A percentile compares a stretch with the other conserved stretches of the same genome.
phyloP scores from a whole-genome alignment of 768 basidiomycete species.

The Clavulina sp. region DNA sequence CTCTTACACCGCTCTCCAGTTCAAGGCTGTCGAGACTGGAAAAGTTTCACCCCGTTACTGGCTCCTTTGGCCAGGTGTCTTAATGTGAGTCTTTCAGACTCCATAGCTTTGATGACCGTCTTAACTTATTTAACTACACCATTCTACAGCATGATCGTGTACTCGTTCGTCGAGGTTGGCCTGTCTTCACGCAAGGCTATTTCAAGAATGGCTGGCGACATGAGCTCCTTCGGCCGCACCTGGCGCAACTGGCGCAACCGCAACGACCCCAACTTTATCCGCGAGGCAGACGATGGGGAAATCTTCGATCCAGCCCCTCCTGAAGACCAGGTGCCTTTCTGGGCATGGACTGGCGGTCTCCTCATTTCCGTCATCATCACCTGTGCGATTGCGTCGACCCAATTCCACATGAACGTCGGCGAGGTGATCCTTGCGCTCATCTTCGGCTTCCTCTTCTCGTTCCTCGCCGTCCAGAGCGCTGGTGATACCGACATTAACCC shows the following conservation, averaged over 20 bases:
- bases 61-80: slow-evolving; percentile 45
- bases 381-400: slow-evolving; percentile 8
- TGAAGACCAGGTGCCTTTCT: slow-evolving; percentile 36
- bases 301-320: slow-evolving; percentile 30
- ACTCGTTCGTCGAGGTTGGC: slow-evolving; percentile 30
- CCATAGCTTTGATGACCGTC: not conserved
- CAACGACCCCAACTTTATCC: slow-evolving; percentile 10
- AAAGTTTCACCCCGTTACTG: slow-evolving; percentile 40
- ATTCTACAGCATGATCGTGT: not conserved
- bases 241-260: not conserved
- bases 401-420: slow-evolving; percentile 18
- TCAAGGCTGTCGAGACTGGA: slow-evolving; percentile 29
- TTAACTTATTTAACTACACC: not conserved
- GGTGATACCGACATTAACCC: slow-evolving; percentile 48
- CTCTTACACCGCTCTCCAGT: slow-evolving; percentile 29
- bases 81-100: slow-evolving; percentile 18
- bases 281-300: slow-evolving; percentile 24
- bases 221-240: not conserved
- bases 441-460: slow-evolving; percentile 47
- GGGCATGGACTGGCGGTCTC: slow-evolving; percentile 40
- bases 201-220: not conserved
- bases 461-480: slow-evolving; percentile 44
- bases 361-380: slow-evolving; percentile 30
- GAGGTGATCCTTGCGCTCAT: slow-evolving; percentile 39
- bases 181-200: slow-evolving; percentile 19